Base-by-base conservation (phyloP, 2,329 filamentous ascomycete genomes). In the Monosporascus ibericus region DNA sequence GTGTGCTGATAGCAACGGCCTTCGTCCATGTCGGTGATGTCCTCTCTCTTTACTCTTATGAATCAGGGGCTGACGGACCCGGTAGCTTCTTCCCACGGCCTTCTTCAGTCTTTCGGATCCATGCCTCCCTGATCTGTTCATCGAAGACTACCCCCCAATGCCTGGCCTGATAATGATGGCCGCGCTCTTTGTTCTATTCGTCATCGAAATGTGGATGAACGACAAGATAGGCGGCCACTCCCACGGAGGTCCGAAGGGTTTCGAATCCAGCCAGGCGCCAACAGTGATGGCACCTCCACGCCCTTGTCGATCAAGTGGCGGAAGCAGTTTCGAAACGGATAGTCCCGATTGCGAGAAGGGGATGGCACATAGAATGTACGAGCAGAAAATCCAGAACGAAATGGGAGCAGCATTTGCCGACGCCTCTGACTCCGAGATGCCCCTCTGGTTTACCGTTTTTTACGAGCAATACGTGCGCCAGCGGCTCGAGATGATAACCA, bases 1-100 rank as follows among this genome's bases (percentile, higher is more conserved):
- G 86, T 55, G 86, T 89, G 18, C 73, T 89, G 38, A 80, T 89
- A 52, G 85, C 86, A 25, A 89, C 86, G 2, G 86, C 86, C 3
- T 89, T 89, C 59, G 85, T 88, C 20, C 86, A 89, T 75, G 75
- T 84, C 61, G 59, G 75, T 67, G 17, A 39, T 44, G 8, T 7
- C 39, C 2, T 15, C 11, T 17, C 20, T 34, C 24, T 3, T 42
- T 36, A 17, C 22, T 15, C 6, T 5, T 39, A 30, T 24, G 24
- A 25, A 18, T 20, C 38, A 46, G 30, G 8, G 51, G 44, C 57
- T 53, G 44, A 52, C 52, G 3, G 50, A 30, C 22, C 20, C 37
- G 18, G 3, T 25, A 77, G 72, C 72, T 84, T 58, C 74, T 85
- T 6, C 82, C 82, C 0, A 83, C 80, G 3, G 81, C 82, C 17